Evolutionary conservation across 2,329 filamentous ascomycete species (phyloP), one percentile per base, ranked within the genome.

Genomic region (Botryotinia calthae): DNA sequence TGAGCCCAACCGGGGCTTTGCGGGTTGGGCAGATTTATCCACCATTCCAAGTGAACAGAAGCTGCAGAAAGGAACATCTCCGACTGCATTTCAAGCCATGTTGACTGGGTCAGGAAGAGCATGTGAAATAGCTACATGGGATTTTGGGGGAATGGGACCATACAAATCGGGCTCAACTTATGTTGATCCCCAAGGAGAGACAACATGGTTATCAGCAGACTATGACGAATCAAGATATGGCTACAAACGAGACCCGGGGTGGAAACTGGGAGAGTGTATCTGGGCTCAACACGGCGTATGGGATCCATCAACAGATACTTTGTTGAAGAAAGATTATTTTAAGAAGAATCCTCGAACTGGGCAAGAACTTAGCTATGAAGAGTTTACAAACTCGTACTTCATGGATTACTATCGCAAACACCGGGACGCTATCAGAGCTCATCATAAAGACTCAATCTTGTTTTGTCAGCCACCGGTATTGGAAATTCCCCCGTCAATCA

Each of bases 261-360:
- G 96, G 96, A 95, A 91, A 81, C 84, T 99, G 28, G 96, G 96
- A n/a, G 90, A 97, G 82, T 98, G 96, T 79, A 82, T 99, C 58
- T 99, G 96, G 96, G 95, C 96, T 5, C 95, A 98, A 80, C 95
- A 99, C 81, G 95, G 95, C 1, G 89, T 99, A 9, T 99, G 96
- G 96, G 94, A 99, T 79, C 90, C 92, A 9, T 84, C 85, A 6
- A 92, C 88, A 2, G 94, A 98, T 80, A 89, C 87, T 0, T 84
- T 99, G 8, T 82, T 97, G 73, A 89, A 88, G 77, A 97, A 95
- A 78, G 90, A 97, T 81, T 98, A 98, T 82, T 99, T 99, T 79
- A 87, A 89, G 14, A 93, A 91, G 78, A 89, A 93, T 75, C 95
- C 95, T 0, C 85, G 84, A 25, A 94, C 91, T 1, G 93, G 93